Conservation (phyloP, 352 stramenopile species). For the Pythium phragmiticola region DNA sequence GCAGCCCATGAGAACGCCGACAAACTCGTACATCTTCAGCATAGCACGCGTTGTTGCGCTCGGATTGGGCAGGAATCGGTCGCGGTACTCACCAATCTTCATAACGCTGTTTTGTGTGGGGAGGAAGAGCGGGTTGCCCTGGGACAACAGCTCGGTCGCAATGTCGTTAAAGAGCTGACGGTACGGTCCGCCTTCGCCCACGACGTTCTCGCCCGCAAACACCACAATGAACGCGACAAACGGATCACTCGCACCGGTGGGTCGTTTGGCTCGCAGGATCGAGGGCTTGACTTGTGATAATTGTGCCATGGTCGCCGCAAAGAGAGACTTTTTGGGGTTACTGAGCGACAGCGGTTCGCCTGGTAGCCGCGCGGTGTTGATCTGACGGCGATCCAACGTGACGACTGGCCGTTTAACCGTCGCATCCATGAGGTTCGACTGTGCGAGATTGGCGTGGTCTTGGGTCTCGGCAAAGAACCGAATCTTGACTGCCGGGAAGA, state of each 20-base stretch:
- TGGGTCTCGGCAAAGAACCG: slow-evolving; percentile 66
- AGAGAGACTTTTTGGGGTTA: slow-evolving; percentile 62
- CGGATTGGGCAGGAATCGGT: slow-evolving; percentile 60
- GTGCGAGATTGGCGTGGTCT: slow-evolving; percentile 65
- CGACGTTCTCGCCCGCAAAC: slow-evolving; percentile 77
- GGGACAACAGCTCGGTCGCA: slow-evolving; percentile 55
- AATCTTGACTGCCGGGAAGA: slow-evolving; percentile 79
- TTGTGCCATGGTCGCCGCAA: slow-evolving; percentile 62
- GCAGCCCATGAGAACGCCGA: slow-evolving; percentile 75
- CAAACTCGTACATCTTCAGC: slow-evolving; percentile 76
- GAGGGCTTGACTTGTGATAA: slow-evolving; percentile 45
- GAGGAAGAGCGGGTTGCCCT: slow-evolving; percentile 55
- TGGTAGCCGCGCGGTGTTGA: slow-evolving; percentile 33
- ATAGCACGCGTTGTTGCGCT: slow-evolving; percentile 54
- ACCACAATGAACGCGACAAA: slow-evolving; percentile 83
- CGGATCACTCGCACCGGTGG: slow-evolving; percentile 69
- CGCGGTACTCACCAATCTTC: slow-evolving; percentile 70
- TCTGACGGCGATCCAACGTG: slow-evolving; percentile 63
- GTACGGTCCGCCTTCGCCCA: slow-evolving; percentile 76
- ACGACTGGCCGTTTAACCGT: slow-evolving; percentile 63
- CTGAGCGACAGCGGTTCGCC: slow-evolving; percentile 29
- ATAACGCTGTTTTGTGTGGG: slow-evolving; percentile 71
- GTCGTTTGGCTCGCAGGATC: slow-evolving; percentile 63
- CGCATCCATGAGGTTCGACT: slow-evolving; percentile 41
- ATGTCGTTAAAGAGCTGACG: slow-evolving; percentile 82